Evolutionary conservation across 306 rosid species (phyloP).

Genomic region (Corylus avellana): DNA sequence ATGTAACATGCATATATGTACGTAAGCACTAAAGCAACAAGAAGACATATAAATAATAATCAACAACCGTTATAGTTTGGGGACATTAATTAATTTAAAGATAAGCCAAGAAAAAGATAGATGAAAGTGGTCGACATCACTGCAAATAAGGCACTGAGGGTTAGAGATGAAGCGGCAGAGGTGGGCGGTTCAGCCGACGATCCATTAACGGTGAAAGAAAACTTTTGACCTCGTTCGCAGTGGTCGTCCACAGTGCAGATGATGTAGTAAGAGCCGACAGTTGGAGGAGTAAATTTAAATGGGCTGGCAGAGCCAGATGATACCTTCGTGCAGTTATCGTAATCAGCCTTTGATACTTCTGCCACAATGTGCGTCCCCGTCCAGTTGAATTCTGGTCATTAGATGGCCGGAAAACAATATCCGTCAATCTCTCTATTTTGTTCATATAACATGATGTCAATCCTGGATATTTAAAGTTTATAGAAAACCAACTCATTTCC

Average conservation of each 20-base stretch:
- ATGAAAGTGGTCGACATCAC: not conserved
- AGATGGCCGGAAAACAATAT: not conserved
- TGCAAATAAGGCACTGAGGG: conserved; percentile 9
- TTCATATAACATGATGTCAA: too few species aligned
- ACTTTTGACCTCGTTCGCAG: conserved; percentile 34
- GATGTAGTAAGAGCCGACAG: conserved; percentile 17
- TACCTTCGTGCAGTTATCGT: conserved; percentile 23
- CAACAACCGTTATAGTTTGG: too few species aligned
- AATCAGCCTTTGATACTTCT: conserved; percentile 5
- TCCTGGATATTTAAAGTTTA: too few species aligned
- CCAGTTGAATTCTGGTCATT: conserved; percentile 37
- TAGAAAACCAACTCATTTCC: too few species aligned
- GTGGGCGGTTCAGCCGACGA: not conserved
- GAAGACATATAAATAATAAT: too few species aligned
- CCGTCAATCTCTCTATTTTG: not conserved
- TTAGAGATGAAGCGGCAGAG: conserved; percentile 16
- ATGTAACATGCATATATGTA: too few species aligned
- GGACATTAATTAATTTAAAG: not conserved
- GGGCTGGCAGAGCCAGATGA: not conserved
- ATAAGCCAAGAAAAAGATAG: conserved; percentile 2
- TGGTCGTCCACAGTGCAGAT: conserved; percentile 30
- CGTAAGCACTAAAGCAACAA: too few species aligned
- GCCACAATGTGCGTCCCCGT: conserved; percentile 4
- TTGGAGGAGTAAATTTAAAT: not conserved
- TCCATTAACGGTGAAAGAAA: conserved; percentile 16